Evolutionary conservation across 2,329 filamentous ascomycete genomes (phyloP).

Genomic region (Chaetothyriales sp.): DNA sequence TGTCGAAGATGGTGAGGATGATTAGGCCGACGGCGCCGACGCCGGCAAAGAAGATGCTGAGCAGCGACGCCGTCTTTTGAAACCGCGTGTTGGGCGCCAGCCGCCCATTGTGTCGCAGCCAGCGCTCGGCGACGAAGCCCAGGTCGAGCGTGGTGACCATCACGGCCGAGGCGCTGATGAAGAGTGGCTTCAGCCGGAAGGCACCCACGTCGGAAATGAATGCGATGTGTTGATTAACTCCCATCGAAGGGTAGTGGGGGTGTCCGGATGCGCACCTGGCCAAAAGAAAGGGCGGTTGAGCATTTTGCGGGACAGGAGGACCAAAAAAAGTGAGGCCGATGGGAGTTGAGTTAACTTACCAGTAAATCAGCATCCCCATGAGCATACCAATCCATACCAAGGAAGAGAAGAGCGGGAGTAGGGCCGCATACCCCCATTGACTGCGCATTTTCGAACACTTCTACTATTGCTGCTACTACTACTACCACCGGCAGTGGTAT

Average conservation of each 20-base stretch:
- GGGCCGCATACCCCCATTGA: constrained; percentile 9
- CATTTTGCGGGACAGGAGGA: too few species aligned
- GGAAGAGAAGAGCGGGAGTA: constrained; percentile 48
- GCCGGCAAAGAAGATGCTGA: constrained; percentile 40
- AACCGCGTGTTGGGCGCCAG: constrained; percentile 53
- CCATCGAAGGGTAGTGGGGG: constrained; percentile 42
- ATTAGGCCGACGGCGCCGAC: constrained; percentile 69
- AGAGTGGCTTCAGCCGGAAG: constrained; percentile 45
- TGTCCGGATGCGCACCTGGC: constrained; percentile 23
- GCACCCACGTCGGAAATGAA: constrained; percentile 47
- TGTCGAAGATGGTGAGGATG: constrained; percentile 75
- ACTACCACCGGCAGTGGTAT: too few species aligned
- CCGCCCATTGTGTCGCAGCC: constrained; percentile 67
- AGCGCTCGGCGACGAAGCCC: constrained; percentile 68
- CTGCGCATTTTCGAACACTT: not conserved
- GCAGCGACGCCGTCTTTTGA: constrained; percentile 25
- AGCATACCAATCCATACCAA: constrained; percentile 45
- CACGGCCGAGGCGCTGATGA: constrained; percentile 45
- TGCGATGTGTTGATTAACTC: constrained; percentile 39
- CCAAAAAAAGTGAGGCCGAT: not conserved
- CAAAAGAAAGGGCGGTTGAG: not conserved
- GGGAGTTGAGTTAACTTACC: constrained; percentile 32
- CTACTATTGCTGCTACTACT: too few species aligned
- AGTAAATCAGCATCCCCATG: constrained; percentile 45
- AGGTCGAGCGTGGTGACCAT: constrained; percentile 71